Evolutionary conservation across 257 asterid genomes (phyloP).

Genomic region (Penstemon newberryi): DNA sequence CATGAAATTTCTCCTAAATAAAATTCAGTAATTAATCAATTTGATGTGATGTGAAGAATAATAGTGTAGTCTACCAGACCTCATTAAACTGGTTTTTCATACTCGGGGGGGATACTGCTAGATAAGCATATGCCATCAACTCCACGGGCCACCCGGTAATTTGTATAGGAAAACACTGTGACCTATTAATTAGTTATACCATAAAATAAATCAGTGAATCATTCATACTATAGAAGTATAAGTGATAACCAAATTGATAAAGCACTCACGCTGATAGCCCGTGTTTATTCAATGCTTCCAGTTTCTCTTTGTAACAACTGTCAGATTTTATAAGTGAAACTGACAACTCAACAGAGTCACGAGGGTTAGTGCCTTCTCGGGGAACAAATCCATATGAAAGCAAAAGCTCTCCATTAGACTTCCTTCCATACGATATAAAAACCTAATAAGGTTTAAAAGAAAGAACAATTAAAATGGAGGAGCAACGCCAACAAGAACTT

Average conservation of each 20-base stretch:
- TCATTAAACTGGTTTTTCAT: constrained; percentile 70
- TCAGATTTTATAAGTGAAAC: constrained; percentile 71
- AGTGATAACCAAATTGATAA: constrained; percentile 3
- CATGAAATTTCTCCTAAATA: constrained; percentile 4
- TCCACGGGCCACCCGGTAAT: constrained; percentile 93
- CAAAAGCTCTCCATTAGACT: constrained; percentile 89
- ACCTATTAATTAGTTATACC: constrained; percentile 40
- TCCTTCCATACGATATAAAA: constrained; percentile 86
- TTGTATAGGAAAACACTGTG: constrained; percentile 81
- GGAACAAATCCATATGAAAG: constrained; percentile 98
- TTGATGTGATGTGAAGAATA: background rate
- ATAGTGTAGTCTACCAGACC: constrained; percentile 37
- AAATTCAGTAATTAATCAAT: background rate
- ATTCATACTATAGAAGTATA: background rate
- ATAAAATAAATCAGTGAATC: constrained; percentile 1
- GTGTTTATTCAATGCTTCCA: constrained; percentile 60
- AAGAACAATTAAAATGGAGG: background rate
- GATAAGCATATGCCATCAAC: constrained; percentile 91
- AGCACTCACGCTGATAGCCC: constrained; percentile 72
- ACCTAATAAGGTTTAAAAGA: constrained; percentile 46
- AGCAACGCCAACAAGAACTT: too few relatives aligned
- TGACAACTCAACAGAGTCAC: constrained; percentile 74
- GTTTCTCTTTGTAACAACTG: constrained; percentile 73
- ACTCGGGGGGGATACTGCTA: constrained; percentile 86
- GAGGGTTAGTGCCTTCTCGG: constrained; percentile 89